Base-by-base conservation (phyloP, 1,284 basidiomycete genomes). In the Mycena citricolor region DNA sequence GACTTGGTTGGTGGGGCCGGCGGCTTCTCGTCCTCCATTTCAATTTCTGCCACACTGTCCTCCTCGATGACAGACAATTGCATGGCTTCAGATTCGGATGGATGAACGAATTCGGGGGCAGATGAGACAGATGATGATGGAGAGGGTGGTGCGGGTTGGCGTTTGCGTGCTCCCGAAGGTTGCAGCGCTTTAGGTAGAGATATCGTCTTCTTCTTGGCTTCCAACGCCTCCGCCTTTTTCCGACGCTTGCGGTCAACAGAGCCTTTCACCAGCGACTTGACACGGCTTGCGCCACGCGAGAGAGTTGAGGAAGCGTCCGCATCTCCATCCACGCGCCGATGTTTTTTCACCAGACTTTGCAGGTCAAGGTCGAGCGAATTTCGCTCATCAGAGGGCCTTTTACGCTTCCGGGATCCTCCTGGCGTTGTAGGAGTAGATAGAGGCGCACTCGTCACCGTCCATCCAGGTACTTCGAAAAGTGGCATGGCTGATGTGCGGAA, bases 381-480 rank as follows among this genome's bases (percentile, higher is more conserved):
- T 42, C 19, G 31, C 14, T 66, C 64, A n/a, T 61, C 59, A 13
- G 64, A 60, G 2, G 75, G 63, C 17, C 81, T 75, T 64, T 86
- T 91, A 38, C 88, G 79, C 57, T 91, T 91, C 59, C 75, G 81
- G 14, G 76, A 71, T 14, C 26, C 44, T 49, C 37, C 26, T 46
- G 46, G 34, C 5, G 56, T 53, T 10, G 61, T 56, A 5, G 62
- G 35, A 37, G 67, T 65, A 21, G 67, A 44, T 20, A 77, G 61
- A 4, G 79, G 75, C 1, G 66, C 66, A 11, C 65, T 57, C 16
- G 75, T 66, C 5, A 86, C 65, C 30, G 73, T 70, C 86, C 86
- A 89, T 23, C 86, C 86, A 4, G 86, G 81, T 10, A 89, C 80
- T 32, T 86, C 71, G 62, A 89, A 89, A 41, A 85, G 62, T 45